Evolutionary conservation across 208 protist genomes (phyloP).

Genomic region (Acanthamoeba culbertsoni): DNA sequence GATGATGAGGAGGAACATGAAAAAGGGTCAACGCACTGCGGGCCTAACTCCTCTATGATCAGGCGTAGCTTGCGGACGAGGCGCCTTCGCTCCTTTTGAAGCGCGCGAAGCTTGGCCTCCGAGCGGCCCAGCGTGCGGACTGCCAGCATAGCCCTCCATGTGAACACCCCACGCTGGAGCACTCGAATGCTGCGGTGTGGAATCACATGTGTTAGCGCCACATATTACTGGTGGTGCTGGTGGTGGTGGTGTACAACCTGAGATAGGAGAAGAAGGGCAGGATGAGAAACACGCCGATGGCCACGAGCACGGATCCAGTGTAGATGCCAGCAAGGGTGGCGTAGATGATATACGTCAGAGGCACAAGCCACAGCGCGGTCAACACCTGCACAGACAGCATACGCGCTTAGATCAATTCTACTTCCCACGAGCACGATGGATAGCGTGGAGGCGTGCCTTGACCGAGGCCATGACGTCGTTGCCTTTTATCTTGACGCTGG

Average conservation of each 20-base stretch:
- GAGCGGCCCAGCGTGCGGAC: not conserved
- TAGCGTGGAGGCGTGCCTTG: slow-evolving; percentile 77
- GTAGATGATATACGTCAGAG: slow-evolving; percentile 6
- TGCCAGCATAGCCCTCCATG: slow-evolving; percentile 3
- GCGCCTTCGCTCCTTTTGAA: not conserved
- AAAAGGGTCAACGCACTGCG: not conserved
- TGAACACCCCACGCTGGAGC: not conserved
- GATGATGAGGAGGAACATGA: not conserved
- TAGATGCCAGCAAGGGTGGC: not conserved
- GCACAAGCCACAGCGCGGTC: slow-evolving; percentile 4
- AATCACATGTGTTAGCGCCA: not conserved
- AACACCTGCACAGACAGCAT: not conserved
- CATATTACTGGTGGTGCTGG: no score
- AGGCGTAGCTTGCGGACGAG: not conserved
- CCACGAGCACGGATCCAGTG: not conserved
- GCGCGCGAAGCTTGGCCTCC: not conserved
- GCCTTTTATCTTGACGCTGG: slow-evolving; percentile 90
- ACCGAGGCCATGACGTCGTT: slow-evolving; percentile 90
- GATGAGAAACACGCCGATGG: not conserved
- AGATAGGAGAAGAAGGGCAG: slow-evolving; percentile 52
- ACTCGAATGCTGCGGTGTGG: not conserved
- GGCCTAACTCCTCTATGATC: not conserved
- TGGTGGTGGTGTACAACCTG: not conserved
- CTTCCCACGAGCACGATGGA: not conserved
- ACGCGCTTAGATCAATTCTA: not conserved